A percentile compares a stretch with the other conserved stretches of the same genome.
These are phyloP conservation scores for Penicillium glabrum DNA, from an alignment of 2,329 filamentous ascomycete species.

Conservation along the genomic window DNA sequence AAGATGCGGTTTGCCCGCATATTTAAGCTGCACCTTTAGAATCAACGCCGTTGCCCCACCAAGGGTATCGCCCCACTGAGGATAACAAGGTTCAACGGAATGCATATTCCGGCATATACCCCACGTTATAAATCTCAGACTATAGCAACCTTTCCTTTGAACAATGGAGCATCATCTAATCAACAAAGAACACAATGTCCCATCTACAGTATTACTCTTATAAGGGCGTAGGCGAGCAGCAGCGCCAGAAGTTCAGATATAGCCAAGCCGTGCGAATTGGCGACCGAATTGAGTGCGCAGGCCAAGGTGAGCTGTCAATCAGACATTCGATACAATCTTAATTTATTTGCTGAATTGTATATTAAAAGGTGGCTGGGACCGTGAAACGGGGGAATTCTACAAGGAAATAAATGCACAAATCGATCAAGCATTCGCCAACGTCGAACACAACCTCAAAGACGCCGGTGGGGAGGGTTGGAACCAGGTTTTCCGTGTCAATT, in stretches of 20 bases:
- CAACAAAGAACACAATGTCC: constrained; percentile 27
- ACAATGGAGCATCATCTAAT: too few species aligned
- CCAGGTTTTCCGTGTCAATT: constrained; percentile 53
- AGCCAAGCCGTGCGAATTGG: constrained; percentile 52
- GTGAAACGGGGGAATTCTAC: constrained; percentile 20
- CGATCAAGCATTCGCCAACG: constrained; percentile 57
- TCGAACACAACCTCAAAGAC: constrained; percentile 51
- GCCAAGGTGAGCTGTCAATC: constrained; percentile 21
- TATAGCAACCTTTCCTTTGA: background rate
- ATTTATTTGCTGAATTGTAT: background rate
- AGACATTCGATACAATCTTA: too few species aligned
- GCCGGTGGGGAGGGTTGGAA: constrained; percentile 52
- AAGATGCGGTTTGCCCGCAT: too few species aligned
- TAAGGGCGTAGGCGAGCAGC: constrained; percentile 37
- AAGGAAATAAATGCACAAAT: constrained; percentile 48
- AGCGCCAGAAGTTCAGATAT: constrained; percentile 39
- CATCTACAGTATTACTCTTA: constrained; percentile 43
- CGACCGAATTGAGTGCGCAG: constrained; percentile 46
- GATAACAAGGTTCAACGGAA: background rate
- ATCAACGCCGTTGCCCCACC: background rate
- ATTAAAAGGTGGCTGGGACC: constrained; percentile 38
- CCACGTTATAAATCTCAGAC: background rate
- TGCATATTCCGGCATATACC: background rate
- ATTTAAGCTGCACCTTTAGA: too few species aligned
- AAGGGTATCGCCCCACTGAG: background rate